These are phyloP conservation scores for Carex pumila DNA, from an alignment of 176 grass and related monocot species.

Conservation along the genomic window DNA sequence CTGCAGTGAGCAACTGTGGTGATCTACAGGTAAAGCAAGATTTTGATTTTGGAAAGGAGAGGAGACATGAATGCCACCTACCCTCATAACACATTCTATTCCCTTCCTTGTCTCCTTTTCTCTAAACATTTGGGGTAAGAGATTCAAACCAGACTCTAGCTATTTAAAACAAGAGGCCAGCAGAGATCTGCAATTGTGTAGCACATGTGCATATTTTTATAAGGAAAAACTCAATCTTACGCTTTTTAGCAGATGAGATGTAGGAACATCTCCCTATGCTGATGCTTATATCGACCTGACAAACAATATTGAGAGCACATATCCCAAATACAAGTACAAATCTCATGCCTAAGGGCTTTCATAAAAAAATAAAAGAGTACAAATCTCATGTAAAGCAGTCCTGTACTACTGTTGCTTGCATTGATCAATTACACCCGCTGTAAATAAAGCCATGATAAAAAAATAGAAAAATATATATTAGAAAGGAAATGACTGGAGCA, in stretches of 20 bases:
- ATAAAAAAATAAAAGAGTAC: too few relatives aligned
- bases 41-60: background rate
- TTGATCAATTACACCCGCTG: background rate
- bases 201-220: background rate
- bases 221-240: background rate
- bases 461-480: background rate
- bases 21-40: background rate
- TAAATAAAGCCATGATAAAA: background rate
- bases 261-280: background rate
- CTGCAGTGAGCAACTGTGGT: background rate
- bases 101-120: slow-evolving; percentile 15
- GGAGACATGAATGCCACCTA: slow-evolving; percentile 9
- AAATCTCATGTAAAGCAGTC: background rate
- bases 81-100: slow-evolving; percentile 10
- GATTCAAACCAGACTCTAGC: background rate
- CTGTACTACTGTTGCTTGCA: background rate
- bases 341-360: background rate
- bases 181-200: background rate
- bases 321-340: background rate
- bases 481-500: background rate
- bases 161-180: background rate
- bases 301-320: background rate
- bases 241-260: background rate
- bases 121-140: slow-evolving; percentile 4
- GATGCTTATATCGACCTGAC: background rate